Evolutionary conservation across 768 basidiomycete genomes (phyloP).

Genomic region (Trametes punicea): DNA sequence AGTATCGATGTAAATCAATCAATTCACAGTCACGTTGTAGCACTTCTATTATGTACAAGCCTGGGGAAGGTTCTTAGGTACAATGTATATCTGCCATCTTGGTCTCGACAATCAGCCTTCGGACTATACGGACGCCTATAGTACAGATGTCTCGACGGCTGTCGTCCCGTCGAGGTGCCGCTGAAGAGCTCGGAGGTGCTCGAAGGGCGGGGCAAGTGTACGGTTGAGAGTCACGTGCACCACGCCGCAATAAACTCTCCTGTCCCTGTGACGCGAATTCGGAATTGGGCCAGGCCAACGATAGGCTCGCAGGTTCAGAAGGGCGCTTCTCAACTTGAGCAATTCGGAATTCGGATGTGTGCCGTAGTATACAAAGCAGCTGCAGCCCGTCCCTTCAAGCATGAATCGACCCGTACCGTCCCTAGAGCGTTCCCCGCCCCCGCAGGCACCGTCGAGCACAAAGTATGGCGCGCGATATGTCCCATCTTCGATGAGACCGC

Average conservation of each 20-base stretch:
- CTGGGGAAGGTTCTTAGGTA: too few relatives aligned
- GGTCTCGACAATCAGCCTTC: too few relatives aligned
- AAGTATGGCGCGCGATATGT: not conserved
- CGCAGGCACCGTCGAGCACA: not conserved
- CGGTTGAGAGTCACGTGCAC: not conserved
- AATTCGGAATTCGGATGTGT: slow-evolving; percentile 28
- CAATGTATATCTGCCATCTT: too few relatives aligned
- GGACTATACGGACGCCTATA: too few relatives aligned
- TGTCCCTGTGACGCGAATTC: slow-evolving; percentile 22
- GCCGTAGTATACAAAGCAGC: slow-evolving; percentile 22
- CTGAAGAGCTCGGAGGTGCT: not conserved
- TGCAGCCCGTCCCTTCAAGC: not conserved
- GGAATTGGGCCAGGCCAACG: slow-evolving; percentile 21
- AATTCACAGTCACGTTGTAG: too few relatives aligned
- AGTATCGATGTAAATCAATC: too few relatives aligned
- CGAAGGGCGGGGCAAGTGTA: not conserved
- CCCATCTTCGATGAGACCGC: not conserved
- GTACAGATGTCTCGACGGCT: too few relatives aligned
- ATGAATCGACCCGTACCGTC: not conserved
- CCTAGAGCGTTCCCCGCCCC: not conserved
- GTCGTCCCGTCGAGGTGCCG: too few relatives aligned
- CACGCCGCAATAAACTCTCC: not conserved
- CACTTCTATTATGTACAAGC: too few relatives aligned
- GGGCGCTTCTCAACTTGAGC: slow-evolving; percentile 6
- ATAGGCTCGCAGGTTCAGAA: slow-evolving; percentile 11